These are phyloP conservation scores for Apiospora marii DNA, from an alignment of 2,329 filamentous ascomycete genomes.

Conservation along the genomic window DNA sequence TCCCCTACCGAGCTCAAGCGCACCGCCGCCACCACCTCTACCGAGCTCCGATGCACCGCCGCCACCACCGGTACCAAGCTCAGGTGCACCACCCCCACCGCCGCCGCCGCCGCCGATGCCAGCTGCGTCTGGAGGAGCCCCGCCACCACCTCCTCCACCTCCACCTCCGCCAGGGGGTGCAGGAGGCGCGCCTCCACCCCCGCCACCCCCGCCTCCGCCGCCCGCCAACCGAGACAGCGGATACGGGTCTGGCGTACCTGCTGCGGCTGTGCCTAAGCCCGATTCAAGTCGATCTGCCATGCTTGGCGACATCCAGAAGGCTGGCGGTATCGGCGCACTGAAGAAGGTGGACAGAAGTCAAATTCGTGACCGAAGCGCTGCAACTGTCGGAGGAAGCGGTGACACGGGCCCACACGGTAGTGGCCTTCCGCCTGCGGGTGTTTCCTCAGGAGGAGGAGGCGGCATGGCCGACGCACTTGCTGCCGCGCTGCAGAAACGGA, in stretches of 20 bases:
- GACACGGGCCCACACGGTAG: slow-evolving; percentile 61
- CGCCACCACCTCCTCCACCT: slow-evolving; percentile 43
- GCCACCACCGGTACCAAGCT: slow-evolving; percentile 30
- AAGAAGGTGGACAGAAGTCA: slow-evolving; percentile 78
- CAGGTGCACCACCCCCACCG: slow-evolving; percentile 35
- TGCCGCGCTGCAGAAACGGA: slow-evolving; percentile 79
- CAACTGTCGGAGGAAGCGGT: slow-evolving; percentile 61
- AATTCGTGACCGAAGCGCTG: slow-evolving; percentile 76
- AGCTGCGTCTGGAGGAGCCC: slow-evolving; percentile 31
- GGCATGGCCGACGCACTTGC: slow-evolving; percentile 85
- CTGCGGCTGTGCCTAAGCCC: slow-evolving; percentile 49
- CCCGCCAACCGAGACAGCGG: slow-evolving; percentile 66
- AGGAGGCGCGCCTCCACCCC: slow-evolving; percentile 40
- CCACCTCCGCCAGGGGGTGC: slow-evolving; percentile 46
- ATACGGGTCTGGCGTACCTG: slow-evolving; percentile 62
- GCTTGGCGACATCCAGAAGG: slow-evolving; percentile 75
- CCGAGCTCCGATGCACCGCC: slow-evolving; percentile 34
- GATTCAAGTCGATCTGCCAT: slow-evolving; percentile 64
- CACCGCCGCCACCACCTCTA: slow-evolving; percentile 35
- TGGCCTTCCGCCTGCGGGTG: slow-evolving; percentile 59
- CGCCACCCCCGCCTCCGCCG: slow-evolving; percentile 59
- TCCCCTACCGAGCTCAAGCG: slow-evolving; percentile 30
- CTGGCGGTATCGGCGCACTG: slow-evolving; percentile 71
- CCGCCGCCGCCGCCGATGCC: slow-evolving; percentile 29
- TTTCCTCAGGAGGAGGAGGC: slow-evolving; percentile 62